Base-by-base conservation (phyloP, 2,329 filamentous ascomycete species). In the Pyricularia grisea region DNA sequence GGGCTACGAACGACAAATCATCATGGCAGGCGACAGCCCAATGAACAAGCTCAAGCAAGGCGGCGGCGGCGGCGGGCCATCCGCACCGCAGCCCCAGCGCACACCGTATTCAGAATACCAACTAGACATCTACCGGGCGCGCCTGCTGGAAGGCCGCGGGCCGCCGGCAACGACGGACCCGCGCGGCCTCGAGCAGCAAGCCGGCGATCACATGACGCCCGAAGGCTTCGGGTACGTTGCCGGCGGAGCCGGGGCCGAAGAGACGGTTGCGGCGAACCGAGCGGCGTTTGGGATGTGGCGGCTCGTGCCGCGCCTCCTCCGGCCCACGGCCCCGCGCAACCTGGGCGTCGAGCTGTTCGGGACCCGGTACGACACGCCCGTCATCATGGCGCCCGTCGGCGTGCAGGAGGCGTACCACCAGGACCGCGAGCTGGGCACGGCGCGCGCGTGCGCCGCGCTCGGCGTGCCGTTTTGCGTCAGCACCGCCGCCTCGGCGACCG, bases 351-450 rank as follows among this genome's bases (percentile, higher is more conserved):
- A 83, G 63, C 74, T 89, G 0, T 88, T 89, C 71, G 84, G 83
- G 0, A 76, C 80, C 31, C 79, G 75, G 33, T 85, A 85, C 68
- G 76, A 80, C 3, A 81, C 78, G 20, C 88, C 88, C 0, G 72
- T 91, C 0, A 75, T 91, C 1, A 84, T 90, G 74, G 90, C 89
- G 0, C 90, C 90, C 0, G 82, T 93, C 1, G 90, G 91, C 0
- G 88, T 92, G 0, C 89, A 92, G 73, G 80, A 81, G 1, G 87
- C 91, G 36, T 88, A 90, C 74, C 89, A 93, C 72, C 75, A 80
- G 0, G 87, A 91, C 72, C 86, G 82, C 17, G 90, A 93, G 74
- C 81, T 83, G 0, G 90, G 88, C 0, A 83, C 88, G 0, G 88
- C 90, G 0, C 78, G 82, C n/a, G 88, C 87, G 0, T 90, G 88